Conservation (phyloP, 441 rosid genomes). For the Breynia disticha region DNA sequence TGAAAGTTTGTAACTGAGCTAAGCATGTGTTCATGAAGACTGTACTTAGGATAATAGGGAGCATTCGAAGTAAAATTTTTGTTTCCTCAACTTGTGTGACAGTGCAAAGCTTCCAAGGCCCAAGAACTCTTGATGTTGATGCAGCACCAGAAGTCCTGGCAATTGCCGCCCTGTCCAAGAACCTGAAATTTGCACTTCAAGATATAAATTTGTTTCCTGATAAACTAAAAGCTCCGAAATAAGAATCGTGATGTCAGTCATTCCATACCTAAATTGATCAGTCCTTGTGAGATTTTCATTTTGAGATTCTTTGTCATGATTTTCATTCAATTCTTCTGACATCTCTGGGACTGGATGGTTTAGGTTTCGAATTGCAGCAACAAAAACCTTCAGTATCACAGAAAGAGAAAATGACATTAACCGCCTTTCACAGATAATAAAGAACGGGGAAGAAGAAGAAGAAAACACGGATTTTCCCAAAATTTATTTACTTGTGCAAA, state of each 20-base stretch:
- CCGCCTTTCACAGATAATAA: neutral
- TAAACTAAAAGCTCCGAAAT: neutral
- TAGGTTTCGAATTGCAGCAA: constrained; percentile 34
- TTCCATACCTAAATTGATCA: constrained; percentile 39
- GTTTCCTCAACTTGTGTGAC: constrained; percentile 63
- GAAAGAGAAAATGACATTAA: neutral
- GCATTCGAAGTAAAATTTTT: constrained; percentile 50
- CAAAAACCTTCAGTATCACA: constrained; percentile 28
- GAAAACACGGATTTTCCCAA: neutral
- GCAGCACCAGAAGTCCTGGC: constrained; percentile 6
- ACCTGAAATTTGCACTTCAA: constrained; percentile 19
- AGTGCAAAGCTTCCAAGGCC: constrained; percentile 45
- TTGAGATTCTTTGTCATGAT: constrained; percentile 28
- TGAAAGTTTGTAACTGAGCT: constrained; percentile 62
- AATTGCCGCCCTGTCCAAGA: constrained; percentile 52
- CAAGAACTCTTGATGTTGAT: constrained; percentile 16
- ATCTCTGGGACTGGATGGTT: constrained; percentile 33
- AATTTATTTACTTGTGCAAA: constrained; percentile 28
- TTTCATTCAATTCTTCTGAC: constrained; percentile 38
- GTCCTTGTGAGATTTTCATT: constrained; percentile 37
- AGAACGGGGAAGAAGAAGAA: neutral
- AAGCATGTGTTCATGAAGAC: constrained; percentile 57
- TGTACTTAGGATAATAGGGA: constrained; percentile 49
- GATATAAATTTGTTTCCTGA: neutral
- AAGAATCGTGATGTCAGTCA: neutral